These are phyloP conservation scores for Pontederia crassipes DNA, from an alignment of 176 grass and related monocot genomes.

Conservation along the genomic window DNA sequence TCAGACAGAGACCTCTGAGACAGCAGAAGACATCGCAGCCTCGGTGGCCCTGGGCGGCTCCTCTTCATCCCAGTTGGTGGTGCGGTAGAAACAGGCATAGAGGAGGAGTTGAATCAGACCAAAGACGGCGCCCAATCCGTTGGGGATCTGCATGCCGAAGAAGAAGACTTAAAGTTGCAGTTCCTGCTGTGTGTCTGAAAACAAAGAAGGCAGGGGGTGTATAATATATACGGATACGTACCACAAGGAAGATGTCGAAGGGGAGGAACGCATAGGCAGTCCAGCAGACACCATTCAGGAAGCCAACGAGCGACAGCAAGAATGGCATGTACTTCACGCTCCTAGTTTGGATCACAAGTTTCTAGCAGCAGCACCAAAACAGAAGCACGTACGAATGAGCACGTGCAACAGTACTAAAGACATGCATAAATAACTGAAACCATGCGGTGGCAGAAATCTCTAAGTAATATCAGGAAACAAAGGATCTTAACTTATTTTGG, in stretches of 20 bases:
- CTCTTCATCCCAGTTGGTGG: constrained; percentile 21
- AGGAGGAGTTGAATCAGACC: constrained; percentile 48
- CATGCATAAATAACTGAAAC: too few relatives aligned
- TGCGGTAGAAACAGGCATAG: constrained; percentile 44
- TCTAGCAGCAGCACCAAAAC: constrained; percentile 14
- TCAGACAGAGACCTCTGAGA: too few relatives aligned
- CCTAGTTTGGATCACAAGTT: constrained; percentile 43
- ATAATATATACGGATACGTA: constrained; percentile 11
- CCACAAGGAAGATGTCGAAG: constrained; percentile 55
- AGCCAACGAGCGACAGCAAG: constrained; percentile 32
- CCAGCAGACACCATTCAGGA: constrained; percentile 59
- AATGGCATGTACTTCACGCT: constrained; percentile 81
- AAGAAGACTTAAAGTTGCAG: neutral
- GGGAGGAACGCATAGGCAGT: constrained; percentile 60
- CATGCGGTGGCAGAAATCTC: too few relatives aligned
- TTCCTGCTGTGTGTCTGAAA: too few relatives aligned
- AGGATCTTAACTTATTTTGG: too few relatives aligned
- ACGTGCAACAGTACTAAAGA: neutral
- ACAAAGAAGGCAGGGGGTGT: too few relatives aligned
- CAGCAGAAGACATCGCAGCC: constrained; percentile 22
- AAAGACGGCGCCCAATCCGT: constrained; percentile 41
- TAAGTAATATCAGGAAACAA: too few relatives aligned
- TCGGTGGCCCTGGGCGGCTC: neutral
- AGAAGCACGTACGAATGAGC: neutral
- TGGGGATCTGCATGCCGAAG: constrained; percentile 39